Percentiles rank a stretch among this genome's conserved stretches.
Conservation (phyloP, 768 basidiomycete species). For the Mycena haematopus region DNA sequence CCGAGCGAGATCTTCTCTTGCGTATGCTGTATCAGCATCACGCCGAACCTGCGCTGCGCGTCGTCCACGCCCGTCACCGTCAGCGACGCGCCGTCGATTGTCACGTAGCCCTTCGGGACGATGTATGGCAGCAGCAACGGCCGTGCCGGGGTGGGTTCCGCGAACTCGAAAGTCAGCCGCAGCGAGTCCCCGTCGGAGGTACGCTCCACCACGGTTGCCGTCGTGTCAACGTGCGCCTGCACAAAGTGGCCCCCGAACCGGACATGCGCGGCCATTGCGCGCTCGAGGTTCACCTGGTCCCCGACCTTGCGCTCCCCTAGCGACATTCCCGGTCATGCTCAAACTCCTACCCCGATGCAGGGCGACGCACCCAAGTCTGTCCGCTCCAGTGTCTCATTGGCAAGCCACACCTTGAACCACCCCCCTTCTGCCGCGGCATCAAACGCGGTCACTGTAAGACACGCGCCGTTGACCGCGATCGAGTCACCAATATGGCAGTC, state of each 20-base stretch:
- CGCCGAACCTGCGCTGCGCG: constrained; percentile 65
- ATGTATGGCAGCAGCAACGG: constrained; percentile 80
- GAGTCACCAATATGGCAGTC: constrained; percentile 96
- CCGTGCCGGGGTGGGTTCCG: constrained; percentile 59
- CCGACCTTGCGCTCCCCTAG: constrained; percentile 81
- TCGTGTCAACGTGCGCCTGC: constrained; percentile 96
- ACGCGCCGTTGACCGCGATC: constrained; percentile 87
- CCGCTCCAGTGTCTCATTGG: constrained; percentile 91
- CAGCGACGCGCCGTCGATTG: constrained; percentile 93
- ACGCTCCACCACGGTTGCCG: constrained; percentile 74
- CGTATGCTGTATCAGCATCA: constrained; percentile 97
- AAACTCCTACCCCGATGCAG: background rate
- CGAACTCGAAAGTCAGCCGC: constrained; percentile 80
- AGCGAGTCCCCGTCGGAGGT: constrained; percentile 86
- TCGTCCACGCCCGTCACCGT: constrained; percentile 86
- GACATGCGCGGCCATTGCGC: constrained; percentile 91
- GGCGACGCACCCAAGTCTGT: constrained; percentile 81
- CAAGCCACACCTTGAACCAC: constrained; percentile 93
- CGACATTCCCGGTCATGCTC: constrained; percentile 6
- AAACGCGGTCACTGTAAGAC: constrained; percentile 92
- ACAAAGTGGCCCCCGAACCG: constrained; percentile 98
- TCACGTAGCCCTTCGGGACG: constrained; percentile 93
- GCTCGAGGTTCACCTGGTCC: constrained; percentile 88
- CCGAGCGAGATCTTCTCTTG: constrained; percentile 86
- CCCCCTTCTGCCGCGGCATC: constrained; percentile 65